A percentile compares a stretch with the other conserved stretches of the same genome.
phyloP scores from a whole-genome alignment of 495 filamentous ascomycete genomes.

The Penicillium goetzii region DNA sequence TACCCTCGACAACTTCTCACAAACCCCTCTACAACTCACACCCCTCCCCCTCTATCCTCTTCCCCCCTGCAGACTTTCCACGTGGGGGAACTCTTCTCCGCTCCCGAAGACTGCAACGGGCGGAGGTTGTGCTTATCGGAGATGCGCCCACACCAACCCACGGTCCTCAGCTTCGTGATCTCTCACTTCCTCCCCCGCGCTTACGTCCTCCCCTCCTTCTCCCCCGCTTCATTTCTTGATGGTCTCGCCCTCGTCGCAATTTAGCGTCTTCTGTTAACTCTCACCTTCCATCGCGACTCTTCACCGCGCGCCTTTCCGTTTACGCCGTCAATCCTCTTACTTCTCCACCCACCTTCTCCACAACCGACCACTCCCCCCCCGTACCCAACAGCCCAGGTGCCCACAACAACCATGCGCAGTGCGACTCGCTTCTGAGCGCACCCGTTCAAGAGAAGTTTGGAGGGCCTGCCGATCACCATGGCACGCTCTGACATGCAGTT shows the following conservation, averaged over 20 bases:
- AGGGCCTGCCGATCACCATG: slow-evolving; percentile 24
- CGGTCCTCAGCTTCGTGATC: slow-evolving; percentile 22
- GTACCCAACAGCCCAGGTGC: background rate
- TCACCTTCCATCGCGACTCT: background rate
- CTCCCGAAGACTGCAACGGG: background rate
- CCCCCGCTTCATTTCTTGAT: slow-evolving; percentile 2
- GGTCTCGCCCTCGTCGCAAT: background rate
- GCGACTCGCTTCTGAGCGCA: slow-evolving; percentile 17
- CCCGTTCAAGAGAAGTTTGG: slow-evolving; percentile 15
- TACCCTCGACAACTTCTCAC: background rate
- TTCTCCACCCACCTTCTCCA: background rate
- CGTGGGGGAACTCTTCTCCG: slow-evolving; percentile 1
- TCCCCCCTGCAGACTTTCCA: slow-evolving; percentile 2
- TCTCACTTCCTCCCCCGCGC: slow-evolving; percentile 13
- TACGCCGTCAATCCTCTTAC: background rate
- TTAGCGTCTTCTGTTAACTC: background rate
- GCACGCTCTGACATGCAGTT: slow-evolving; percentile 29
- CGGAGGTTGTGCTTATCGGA: slow-evolving; percentile 15
- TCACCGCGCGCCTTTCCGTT: background rate
- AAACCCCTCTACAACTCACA: background rate
- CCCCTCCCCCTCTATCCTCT: slow-evolving; percentile 6
- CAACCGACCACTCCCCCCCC: background rate
- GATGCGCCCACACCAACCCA: slow-evolving; percentile 20
- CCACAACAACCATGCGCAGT: slow-evolving; percentile 26
- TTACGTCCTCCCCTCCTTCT: slow-evolving; percentile 16